Evolutionary conservation across 257 asterid species (phyloP), one percentile per base, ranked within the genome.

Genomic region (Solanum etuberosum): DNA sequence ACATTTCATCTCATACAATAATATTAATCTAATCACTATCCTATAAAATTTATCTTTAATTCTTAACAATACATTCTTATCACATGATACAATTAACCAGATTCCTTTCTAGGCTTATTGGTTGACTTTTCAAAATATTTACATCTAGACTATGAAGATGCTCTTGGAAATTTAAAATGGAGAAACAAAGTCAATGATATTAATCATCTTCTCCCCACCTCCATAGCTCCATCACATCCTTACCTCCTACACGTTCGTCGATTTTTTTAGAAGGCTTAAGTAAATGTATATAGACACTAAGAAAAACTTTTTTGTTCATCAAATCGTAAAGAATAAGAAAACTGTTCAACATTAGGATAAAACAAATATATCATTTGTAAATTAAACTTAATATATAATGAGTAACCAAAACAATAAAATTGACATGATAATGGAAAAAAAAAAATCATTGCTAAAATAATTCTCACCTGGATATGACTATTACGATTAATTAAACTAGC

Each of bases 1-100:
- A 61, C 7, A 61, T 11, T 0, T 0, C 10, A 4, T 61, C 15
- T 23, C 31, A 9, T 1, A 0, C 29, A 59, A 23, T 59, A 9
- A 23, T 59, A 59, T 59, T 6, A 10, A 61, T 2, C 31, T 4
- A 59, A 10, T 4, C 15, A 61, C 7, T n/a, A n/a, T 10, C n/a
- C 0, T n/a, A 23, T 61, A 61, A 61, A 61, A 10, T 9, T 10
- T n/a, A 23, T 0, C 31, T 7, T 23, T 61, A 9, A 1, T 4
- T 61, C 7, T n/a, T n/a, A 6, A 61, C 15, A 61, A 4, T 31
- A n/a, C n/a, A 9, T 10, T 9, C 11, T 61, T 23, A 20, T 57
- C 12, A 3, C 65, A 35, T 35, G 38, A 35, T 35, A 35, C 6
- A 35, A 35, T 35, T 35, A 35, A 35, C 3, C 38, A 35, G 4